A percentile compares a stretch with the other conserved stretches of the same genome.
Conservation (phyloP, 2,329 filamentous ascomycete species). For the Fusarium cyanostomum region DNA sequence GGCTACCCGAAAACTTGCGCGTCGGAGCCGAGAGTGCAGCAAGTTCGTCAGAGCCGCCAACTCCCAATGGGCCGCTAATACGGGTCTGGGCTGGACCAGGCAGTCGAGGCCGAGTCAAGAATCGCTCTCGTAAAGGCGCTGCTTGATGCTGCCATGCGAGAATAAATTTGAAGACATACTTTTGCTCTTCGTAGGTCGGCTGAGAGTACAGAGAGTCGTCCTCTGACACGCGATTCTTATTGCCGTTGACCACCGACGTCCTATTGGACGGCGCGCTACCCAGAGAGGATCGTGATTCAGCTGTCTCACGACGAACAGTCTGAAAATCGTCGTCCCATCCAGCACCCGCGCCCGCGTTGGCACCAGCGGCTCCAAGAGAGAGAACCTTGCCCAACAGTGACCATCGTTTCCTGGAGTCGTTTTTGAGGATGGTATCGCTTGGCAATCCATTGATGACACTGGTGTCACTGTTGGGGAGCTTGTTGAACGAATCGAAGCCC, state of each 20-base stretch:
- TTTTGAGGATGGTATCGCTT: conserved; percentile 39
- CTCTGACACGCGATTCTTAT: conserved; percentile 55
- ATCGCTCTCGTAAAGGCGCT: conserved; percentile 65
- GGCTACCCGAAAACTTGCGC: conserved; percentile 58
- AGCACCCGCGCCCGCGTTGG: conserved; percentile 27
- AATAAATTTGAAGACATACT: conserved; percentile 78
- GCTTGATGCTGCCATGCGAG: conserved; percentile 71
- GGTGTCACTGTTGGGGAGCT: conserved; percentile 39
- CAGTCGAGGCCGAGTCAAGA: conserved; percentile 74
- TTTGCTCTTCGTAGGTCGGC: conserved; percentile 63
- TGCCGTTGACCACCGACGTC: conserved; percentile 42
- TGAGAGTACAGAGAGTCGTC: conserved; percentile 64
- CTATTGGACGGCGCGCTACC: conserved; percentile 39
- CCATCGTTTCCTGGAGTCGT: conserved; percentile 68
- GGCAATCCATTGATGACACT: conserved; percentile 41
- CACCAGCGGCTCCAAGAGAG: conserved; percentile 40
- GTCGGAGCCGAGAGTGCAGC: conserved; percentile 55
- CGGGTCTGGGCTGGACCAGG: conserved; percentile 75
- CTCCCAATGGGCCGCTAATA: conserved; percentile 56
- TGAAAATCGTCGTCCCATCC: conserved; percentile 59
- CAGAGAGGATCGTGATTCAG: conserved; percentile 53
- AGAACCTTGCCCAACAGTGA: conserved; percentile 72
- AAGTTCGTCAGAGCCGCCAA: conserved; percentile 51
- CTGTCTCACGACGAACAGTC: conserved; percentile 59
- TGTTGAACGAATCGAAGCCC: conserved; percentile 59